Conservation (phyloP, 2,329 filamentous ascomycete species). For the Cladosporium sphaerospermum region DNA sequence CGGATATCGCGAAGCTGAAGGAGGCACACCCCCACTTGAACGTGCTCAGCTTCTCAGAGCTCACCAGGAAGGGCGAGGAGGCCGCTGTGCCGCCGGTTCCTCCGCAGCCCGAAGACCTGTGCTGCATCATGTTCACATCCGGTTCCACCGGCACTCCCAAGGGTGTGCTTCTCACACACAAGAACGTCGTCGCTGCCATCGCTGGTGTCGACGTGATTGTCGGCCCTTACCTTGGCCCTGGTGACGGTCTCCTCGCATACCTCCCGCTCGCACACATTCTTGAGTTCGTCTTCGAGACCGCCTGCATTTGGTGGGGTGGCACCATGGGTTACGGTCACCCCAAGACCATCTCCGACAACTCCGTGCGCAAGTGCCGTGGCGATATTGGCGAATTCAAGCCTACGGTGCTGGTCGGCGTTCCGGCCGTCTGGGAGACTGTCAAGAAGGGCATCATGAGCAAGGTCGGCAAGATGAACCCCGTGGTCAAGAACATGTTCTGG, state of each 20-base stretch:
- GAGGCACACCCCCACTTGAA: conserved; percentile 47
- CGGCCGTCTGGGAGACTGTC: conserved; percentile 94
- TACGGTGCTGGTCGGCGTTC: conserved; percentile 87
- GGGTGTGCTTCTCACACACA: conserved; percentile 77
- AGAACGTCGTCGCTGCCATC: conserved; percentile 70
- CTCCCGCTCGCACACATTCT: conserved; percentile 93
- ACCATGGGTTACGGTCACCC: conserved; percentile 91
- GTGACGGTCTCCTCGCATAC: conserved; percentile 80
- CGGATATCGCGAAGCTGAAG: conserved; percentile 50
- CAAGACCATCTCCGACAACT: conserved; percentile 77
- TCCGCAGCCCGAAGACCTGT: conserved; percentile 68
- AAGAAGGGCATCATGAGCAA: conserved; percentile 86
- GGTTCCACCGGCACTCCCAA: conserved; percentile 86
- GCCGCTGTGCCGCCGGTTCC: conserved; percentile 66
- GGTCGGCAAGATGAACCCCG: conserved; percentile 63
- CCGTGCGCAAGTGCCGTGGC: conserved; percentile 82
- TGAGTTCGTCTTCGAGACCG: conserved; percentile 92
- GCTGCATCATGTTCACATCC: conserved; percentile 78
- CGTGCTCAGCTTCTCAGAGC: conserved; percentile 50
- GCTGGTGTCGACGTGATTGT: conserved; percentile 76
- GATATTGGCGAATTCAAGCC: conserved; percentile 90
- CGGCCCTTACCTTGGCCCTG: conserved; percentile 68
- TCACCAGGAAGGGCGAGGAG: conserved; percentile 52
- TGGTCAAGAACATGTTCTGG: conserved; percentile 76
- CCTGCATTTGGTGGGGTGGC: conserved; percentile 81